Percentiles rank a stretch among this genome's conserved stretches.
These are phyloP conservation scores for Penicillium sp. DNA, from an alignment of 2,329 filamentous ascomycete genomes.

Conservation along the genomic window DNA sequence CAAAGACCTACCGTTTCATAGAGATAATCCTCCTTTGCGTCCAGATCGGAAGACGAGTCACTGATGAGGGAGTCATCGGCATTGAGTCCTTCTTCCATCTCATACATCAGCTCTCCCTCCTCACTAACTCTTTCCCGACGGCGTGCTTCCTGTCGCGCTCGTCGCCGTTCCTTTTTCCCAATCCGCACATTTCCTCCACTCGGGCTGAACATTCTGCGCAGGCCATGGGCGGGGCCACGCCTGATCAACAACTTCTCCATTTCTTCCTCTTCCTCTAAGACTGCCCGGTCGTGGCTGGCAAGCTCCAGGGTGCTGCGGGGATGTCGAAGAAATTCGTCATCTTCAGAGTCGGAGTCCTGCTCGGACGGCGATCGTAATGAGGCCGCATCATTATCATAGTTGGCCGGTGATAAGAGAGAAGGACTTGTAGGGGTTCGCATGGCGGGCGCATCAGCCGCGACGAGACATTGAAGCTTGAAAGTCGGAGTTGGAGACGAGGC, in stretches of 20 bases:
- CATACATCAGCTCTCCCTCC: slow-evolving; percentile 75
- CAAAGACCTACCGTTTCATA: slow-evolving; percentile 26
- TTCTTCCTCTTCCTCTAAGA: slow-evolving; percentile 70
- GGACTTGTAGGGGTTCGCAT: slow-evolving; percentile 23
- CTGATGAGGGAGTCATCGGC: slow-evolving; percentile 62
- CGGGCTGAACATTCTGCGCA: slow-evolving; percentile 41
- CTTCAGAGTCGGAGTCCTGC: slow-evolving; percentile 71
- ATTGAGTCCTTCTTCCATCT: slow-evolving; percentile 73
- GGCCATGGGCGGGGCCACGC: slow-evolving; percentile 33
- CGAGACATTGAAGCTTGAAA: slow-evolving; percentile 20
- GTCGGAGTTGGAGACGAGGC: not conserved
- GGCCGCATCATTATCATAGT: slow-evolving; percentile 65
- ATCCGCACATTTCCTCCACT: slow-evolving; percentile 49
- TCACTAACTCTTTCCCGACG: slow-evolving; percentile 55
- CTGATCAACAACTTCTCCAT: slow-evolving; percentile 47
- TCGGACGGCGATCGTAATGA: slow-evolving; percentile 60
- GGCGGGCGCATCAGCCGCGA: slow-evolving; percentile 19
- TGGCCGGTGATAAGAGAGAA: slow-evolving; percentile 59
- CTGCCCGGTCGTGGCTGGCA: slow-evolving; percentile 62
- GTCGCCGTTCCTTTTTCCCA: slow-evolving; percentile 50
- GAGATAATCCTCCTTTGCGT: slow-evolving; percentile 34
- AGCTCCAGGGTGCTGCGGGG: slow-evolving; percentile 67
- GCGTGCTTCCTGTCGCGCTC: slow-evolving; percentile 42
- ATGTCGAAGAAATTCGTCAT: slow-evolving; percentile 63
- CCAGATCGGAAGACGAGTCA: slow-evolving; percentile 55